Base-by-base conservation (phyloP, 768 basidiomycete genomes). In the Tylopilus balloui region DNA sequence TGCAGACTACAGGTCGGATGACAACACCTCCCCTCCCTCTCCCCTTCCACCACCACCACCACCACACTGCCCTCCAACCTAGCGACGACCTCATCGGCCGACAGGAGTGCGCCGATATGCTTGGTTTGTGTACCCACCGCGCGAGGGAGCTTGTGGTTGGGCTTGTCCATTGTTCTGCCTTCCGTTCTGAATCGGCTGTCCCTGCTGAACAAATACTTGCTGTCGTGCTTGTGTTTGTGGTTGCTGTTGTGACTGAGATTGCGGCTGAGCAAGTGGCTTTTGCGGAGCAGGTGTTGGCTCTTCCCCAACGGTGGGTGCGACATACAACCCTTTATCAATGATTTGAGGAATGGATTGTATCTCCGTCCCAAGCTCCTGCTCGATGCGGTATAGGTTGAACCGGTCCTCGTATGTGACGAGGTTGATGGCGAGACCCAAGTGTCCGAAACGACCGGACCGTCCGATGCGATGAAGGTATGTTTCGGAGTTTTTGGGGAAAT, bases 391-490 rank as follows among this genome's bases (percentile, higher is more conserved):
- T 48, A 98, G 76, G 71, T 96, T 95, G 78, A 96, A 97, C 42
- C 95, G 75, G 65, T 99, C 96, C 71, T 99, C 95, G 63, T 93
- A 94, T 13, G 95, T 99, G 59, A 99, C 90, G 41, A 99, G 80
- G 67, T 96, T 96, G 72, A 99, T 96, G 35, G 96, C 96, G 40
- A 99, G 77, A 62, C 95, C 95, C 56, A 98, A 72, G 69, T 99
- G 95, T 47, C 96, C 95, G 64, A 96, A 99, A 44, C 95, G 88
- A 47, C 95, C 96, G 3, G 92, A 94, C 53, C 95, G 92, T 64
- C 96, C 95, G 64, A 98, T 98, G 56, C 95, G 88, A 69, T 99
- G 95, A 19, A 99, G 84, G 71, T 99, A 99, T 3, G 95, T 97
- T 70, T 99, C 96, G 52, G 92, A 90, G 68, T 94, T 97, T 79